A percentile compares a stretch with the other conserved stretches of the same genome.
Evolutionary conservation across 345 rosid genomes (phyloP).

Genomic region (Tarenaya hassleriana): DNA sequence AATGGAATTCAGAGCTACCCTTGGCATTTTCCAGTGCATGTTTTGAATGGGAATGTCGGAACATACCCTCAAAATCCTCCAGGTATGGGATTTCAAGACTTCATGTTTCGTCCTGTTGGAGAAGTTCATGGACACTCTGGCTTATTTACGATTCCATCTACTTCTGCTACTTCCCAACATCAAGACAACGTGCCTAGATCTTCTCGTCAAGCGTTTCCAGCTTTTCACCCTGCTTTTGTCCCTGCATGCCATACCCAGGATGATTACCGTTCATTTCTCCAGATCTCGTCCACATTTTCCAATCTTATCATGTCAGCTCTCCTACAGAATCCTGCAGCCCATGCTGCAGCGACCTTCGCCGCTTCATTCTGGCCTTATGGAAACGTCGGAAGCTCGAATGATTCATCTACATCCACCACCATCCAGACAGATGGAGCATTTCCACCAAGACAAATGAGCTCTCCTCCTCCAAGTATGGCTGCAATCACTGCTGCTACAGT

Average conservation of each 20-base stretch:
- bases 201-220: slow-evolving; percentile 44
- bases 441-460: slow-evolving; percentile 37
- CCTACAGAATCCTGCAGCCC: slow-evolving; percentile 86
- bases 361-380: slow-evolving; percentile 79
- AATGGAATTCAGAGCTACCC: slow-evolving; percentile 55
- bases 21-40: slow-evolving; percentile 56
- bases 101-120: slow-evolving; percentile 41
- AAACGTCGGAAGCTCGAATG: slow-evolving; percentile 41
- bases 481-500: slow-evolving; percentile 85
- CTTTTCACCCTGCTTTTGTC: slow-evolving; percentile 44
- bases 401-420: slow-evolving; percentile 31
- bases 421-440: slow-evolving; percentile 29
- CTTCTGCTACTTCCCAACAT: slow-evolving; percentile 50
- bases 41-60: slow-evolving; percentile 48
- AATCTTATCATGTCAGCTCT: slow-evolving; percentile 67
- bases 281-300: slow-evolving; percentile 62
- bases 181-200: slow-evolving; percentile 32
- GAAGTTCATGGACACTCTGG: slow-evolving; percentile 39
- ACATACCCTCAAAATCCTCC: slow-evolving; percentile 39
- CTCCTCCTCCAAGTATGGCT: slow-evolving; percentile 57
- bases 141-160: slow-evolving; percentile 37
- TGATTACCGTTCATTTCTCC: slow-evolving; percentile 65
- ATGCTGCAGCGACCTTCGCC: slow-evolving; percentile 81
- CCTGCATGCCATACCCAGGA: slow-evolving; percentile 45
- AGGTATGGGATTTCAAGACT: slow-evolving; percentile 40